These are phyloP conservation scores for Trichoderma sp. DNA, from an alignment of 2,329 filamentous ascomycete species.

Conservation along the genomic window DNA sequence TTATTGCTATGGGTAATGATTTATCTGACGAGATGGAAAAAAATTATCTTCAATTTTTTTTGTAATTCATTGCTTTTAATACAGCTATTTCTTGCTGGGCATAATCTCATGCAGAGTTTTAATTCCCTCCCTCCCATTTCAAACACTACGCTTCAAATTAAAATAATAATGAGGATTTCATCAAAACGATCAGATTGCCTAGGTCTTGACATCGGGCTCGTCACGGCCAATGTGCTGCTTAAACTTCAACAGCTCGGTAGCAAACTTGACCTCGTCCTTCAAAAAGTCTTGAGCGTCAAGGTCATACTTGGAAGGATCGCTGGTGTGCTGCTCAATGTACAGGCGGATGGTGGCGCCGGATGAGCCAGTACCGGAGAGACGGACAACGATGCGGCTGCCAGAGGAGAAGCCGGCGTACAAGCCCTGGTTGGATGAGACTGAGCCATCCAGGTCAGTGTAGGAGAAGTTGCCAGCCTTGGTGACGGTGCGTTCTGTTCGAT, in stretches of 20 bases:
- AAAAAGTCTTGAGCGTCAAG: slow-evolving; percentile 91
- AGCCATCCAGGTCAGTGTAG: slow-evolving; percentile 98
- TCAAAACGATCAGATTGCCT: slow-evolving; percentile 29
- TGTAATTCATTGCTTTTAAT: slow-evolving; percentile 4
- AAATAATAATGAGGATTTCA: not conserved
- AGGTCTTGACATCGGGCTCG: slow-evolving; percentile 96
- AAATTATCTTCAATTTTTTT: not conserved
- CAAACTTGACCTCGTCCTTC: slow-evolving; percentile 82
- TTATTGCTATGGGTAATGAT: not conserved
- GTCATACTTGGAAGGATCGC: slow-evolving; percentile 72
- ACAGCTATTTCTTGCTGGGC: slow-evolving; percentile 8
- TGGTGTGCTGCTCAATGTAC: slow-evolving; percentile 95
- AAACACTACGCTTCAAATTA: slow-evolving; percentile 4
- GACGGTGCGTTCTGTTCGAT: slow-evolving; percentile 66
- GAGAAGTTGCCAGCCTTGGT: slow-evolving; percentile 92
- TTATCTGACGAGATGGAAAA: not conserved
- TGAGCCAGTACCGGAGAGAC: slow-evolving; percentile 90
- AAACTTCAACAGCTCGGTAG: slow-evolving; percentile 82
- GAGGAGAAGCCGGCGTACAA: slow-evolving; percentile 93
- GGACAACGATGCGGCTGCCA: slow-evolving; percentile 90
- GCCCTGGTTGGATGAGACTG: slow-evolving; percentile 92
- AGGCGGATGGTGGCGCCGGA: slow-evolving; percentile 94
- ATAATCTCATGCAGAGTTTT: slow-evolving; percentile 4
- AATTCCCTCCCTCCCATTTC: not conserved
- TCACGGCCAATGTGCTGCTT: slow-evolving; percentile 90